Evolutionary conservation across 176 grass and related monocot genomes (phyloP).

Genomic region (Poa annua): DNA sequence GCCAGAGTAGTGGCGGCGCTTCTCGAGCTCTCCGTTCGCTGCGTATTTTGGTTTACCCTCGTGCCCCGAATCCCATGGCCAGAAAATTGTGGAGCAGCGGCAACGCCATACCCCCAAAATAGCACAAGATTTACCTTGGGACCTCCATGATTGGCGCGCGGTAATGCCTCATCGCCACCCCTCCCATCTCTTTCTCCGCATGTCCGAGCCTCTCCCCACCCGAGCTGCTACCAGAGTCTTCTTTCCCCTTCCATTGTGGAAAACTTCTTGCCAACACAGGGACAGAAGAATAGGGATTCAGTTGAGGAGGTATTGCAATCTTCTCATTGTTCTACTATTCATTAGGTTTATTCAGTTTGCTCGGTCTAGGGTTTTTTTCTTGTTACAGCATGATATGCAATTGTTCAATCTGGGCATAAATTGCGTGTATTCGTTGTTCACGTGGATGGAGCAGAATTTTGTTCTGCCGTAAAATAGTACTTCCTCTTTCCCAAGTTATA

Average conservation of each 20-base stretch:
- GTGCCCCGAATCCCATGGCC: neutral
- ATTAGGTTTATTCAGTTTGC: neutral
- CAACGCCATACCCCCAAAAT: slow-evolving; percentile 24
- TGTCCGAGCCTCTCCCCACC: neutral
- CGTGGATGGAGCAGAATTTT: neutral
- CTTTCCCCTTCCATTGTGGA: slow-evolving; percentile 25
- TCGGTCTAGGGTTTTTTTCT: neutral
- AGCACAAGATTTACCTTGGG: slow-evolving; percentile 1
- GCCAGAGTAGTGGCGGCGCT: neutral
- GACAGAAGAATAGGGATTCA: slow-evolving; percentile 8
- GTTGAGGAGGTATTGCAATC: slow-evolving; percentile 41
- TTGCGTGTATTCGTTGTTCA: slow-evolving; percentile 4
- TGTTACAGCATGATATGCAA: neutral
- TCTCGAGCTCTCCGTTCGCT: neutral
- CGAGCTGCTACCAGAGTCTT: neutral
- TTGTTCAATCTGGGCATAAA: neutral
- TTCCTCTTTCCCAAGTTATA: too few species aligned
- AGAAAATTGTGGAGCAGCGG: slow-evolving; percentile 19
- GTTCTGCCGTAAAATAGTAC: neutral
- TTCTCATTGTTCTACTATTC: neutral
- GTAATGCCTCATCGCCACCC: slow-evolving; percentile 21
- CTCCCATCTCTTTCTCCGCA: slow-evolving; percentile 1
- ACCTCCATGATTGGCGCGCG: slow-evolving; percentile 32
- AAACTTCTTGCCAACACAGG: neutral
- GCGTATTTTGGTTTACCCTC: neutral